These are phyloP conservation scores for Fraxinus albicans DNA, from an alignment of 305 asterid genomes.

Conservation along the genomic window DNA sequence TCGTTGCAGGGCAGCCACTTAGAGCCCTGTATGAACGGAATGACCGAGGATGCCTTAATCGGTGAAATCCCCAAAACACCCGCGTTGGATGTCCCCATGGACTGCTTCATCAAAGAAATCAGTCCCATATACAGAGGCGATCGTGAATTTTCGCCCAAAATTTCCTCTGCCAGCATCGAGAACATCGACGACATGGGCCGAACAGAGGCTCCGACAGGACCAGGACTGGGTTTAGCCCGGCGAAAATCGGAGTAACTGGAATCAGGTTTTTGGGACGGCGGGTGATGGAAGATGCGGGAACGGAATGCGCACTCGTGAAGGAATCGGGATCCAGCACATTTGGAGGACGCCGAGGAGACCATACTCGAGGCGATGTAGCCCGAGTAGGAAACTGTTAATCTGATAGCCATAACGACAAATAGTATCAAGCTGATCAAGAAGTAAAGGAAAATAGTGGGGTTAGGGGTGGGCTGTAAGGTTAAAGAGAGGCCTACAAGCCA, in stretches of 20 bases:
- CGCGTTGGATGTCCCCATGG: constrained; percentile 25
- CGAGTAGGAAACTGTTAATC: constrained; percentile 72
- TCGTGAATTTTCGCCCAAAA: constrained; percentile 40
- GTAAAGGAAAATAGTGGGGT: constrained; percentile 47
- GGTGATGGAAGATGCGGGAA: constrained; percentile 43
- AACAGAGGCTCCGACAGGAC: constrained; percentile 3
- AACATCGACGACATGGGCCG: constrained; percentile 34
- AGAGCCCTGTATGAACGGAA: constrained; percentile 60
- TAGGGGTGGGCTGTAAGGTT: constrained; percentile 28
- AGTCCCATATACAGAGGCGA: constrained; percentile 56
- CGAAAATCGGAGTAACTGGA: constrained; percentile 41
- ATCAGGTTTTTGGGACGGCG: constrained; percentile 45
- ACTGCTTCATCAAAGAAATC: constrained; percentile 52
- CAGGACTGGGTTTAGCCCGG: constrained; percentile 29
- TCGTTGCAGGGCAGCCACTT: constrained; percentile 85
- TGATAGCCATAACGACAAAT: constrained; percentile 68
- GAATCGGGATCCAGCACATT: constrained; percentile 54
- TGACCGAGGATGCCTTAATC: constrained; percentile 46
- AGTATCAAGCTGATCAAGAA: constrained; percentile 42
- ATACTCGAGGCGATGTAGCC: constrained; percentile 67
- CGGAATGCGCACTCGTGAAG: constrained; percentile 44
- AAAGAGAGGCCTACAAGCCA: constrained; percentile 33
- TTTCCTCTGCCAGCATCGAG: constrained; percentile 49
- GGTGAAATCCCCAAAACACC: constrained; percentile 67
- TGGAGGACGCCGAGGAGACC: constrained; percentile 56